Conservation (phyloP, 2,329 filamentous ascomycete species). For the Ophiostoma piceae region DNA sequence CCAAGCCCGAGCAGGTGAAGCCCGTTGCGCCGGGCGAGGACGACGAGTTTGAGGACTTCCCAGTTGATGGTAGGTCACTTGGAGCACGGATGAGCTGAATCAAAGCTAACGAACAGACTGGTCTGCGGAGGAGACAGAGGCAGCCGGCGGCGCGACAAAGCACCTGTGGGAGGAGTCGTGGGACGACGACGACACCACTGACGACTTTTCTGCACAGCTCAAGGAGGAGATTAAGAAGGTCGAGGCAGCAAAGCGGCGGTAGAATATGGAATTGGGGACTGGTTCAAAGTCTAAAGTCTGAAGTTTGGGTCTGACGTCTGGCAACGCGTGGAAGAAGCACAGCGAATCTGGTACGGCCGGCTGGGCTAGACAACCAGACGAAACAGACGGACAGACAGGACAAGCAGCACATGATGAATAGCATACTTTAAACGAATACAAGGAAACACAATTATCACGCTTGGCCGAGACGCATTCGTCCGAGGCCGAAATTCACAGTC, state of each 20-base stretch:
- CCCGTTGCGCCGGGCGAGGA: conserved; percentile 79
- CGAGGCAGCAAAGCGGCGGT: conserved; percentile 65
- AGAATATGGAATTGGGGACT: not conserved
- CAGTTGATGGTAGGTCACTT: conserved; percentile 69
- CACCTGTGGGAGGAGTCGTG: conserved; percentile 99
- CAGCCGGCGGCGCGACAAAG: conserved; percentile 60
- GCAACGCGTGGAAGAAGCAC: not conserved
- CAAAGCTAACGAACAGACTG: conserved; percentile 59
- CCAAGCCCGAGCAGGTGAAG: conserved; percentile 47
- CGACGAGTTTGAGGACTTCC: conserved; percentile 98
- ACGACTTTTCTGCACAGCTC: conserved; percentile 92
- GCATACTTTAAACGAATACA: not conserved
- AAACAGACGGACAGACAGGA: conserved; percentile 22
- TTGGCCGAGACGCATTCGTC: not conserved
- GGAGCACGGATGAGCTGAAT: conserved; percentile 11
- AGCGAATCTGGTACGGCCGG: not conserved
- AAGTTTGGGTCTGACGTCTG: no score
- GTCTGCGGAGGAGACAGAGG: conserved; percentile 85
- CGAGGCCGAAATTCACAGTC: not conserved
- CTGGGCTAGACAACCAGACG: conserved; percentile 20
- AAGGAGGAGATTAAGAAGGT: conserved; percentile 98
- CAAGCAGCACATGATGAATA: not conserved
- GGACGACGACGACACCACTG: conserved; percentile 96
- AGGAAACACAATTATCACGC: not conserved
- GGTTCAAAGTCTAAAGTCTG: no score